Conservation (phyloP, 116 monocot genomes). For the Zostera marina region DNA sequence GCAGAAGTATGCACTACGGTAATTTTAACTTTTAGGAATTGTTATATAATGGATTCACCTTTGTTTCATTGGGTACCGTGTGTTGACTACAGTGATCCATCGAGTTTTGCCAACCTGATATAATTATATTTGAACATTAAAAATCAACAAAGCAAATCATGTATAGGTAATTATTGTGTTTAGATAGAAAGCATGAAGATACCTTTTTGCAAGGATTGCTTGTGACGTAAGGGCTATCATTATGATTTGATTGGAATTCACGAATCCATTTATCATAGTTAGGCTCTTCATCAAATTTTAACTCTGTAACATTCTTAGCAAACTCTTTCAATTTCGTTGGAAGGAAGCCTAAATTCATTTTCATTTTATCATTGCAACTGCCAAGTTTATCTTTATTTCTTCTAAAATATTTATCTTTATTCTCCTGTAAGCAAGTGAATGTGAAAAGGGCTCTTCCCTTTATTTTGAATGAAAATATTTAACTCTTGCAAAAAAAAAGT, state of each 20-base stretch:
- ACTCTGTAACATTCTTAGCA: not conserved
- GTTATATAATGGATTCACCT: not conserved
- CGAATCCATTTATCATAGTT: not conserved
- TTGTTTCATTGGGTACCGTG: slow-evolving; percentile 2
- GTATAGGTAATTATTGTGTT: not conserved
- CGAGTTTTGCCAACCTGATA: slow-evolving; percentile 6
- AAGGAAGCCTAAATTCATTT: not conserved
- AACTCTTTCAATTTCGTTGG: not conserved
- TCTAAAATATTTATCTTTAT: not conserved
- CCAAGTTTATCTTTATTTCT: not conserved
- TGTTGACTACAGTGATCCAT: slow-evolving; percentile 8
- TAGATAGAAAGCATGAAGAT: not conserved
- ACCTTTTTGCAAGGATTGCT: not conserved
- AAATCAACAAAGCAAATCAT: not conserved
- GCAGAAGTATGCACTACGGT: no score
- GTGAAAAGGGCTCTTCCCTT: no score
- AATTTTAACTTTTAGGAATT: not conserved
- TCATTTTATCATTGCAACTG: slow-evolving; percentile 1
- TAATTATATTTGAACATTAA: not conserved
- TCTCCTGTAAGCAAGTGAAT: not conserved
- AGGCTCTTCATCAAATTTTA: slow-evolving; percentile 2
- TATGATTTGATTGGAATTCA: not conserved
- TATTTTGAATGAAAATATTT: no score
- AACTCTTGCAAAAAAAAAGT: no score
- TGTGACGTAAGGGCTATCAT: not conserved